These are phyloP conservation scores for Limonium bicolor DNA, from an alignment of 148 eudicot genomes.

Conservation along the genomic window DNA sequence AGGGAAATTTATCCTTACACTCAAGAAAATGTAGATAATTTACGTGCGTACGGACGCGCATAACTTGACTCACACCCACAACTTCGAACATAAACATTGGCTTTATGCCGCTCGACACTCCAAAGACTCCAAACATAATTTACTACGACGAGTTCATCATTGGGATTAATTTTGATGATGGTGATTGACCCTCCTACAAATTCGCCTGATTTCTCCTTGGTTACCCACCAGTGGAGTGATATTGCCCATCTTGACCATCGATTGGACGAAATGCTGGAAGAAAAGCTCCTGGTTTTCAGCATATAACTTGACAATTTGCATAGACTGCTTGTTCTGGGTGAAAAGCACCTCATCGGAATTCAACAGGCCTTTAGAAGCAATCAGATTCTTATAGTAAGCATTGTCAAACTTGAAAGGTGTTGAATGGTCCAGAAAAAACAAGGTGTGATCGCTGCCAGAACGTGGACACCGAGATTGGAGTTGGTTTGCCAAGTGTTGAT, in stretches of 20 bases:
- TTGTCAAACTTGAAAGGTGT: constrained; percentile 41
- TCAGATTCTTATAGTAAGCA: constrained; percentile 36
- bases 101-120: too few relatives aligned
- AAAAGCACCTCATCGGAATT: constrained; percentile 43
- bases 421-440: constrained; percentile 31
- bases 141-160: too few relatives aligned
- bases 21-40: too few relatives aligned
- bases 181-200: constrained; percentile 52
- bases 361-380: constrained; percentile 32
- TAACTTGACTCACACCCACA: too few relatives aligned
- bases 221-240: constrained; percentile 49
- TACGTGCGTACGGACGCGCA: too few relatives aligned
- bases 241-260: constrained; percentile 71
- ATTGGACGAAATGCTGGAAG: constrained; percentile 66
- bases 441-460: constrained; percentile 73
- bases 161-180: too few relatives aligned
- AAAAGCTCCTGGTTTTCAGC: constrained; percentile 36
- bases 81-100: too few relatives aligned
- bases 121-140: too few relatives aligned
- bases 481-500: constrained; percentile 34
- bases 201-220: constrained; percentile 51
- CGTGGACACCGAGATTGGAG: constrained; percentile 49
- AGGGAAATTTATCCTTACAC: too few relatives aligned
- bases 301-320: constrained; percentile 33
- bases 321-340: constrained; percentile 20